These are phyloP conservation scores for Russula abietina DNA, from an alignment of 768 basidiomycete species.

Conservation along the genomic window DNA sequence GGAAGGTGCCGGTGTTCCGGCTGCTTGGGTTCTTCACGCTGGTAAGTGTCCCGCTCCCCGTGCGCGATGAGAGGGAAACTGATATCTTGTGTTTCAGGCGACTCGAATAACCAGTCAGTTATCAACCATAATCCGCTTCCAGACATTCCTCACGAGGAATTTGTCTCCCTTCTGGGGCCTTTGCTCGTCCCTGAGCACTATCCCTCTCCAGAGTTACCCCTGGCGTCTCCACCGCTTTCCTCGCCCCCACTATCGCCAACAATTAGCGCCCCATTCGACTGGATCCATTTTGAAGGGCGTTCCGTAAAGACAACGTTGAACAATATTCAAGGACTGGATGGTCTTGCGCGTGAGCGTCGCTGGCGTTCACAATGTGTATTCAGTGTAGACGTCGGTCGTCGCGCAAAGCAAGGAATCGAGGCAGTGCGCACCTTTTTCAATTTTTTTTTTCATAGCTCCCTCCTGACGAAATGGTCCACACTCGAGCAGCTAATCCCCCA, in stretches of 20 bases:
- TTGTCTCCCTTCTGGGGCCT: conserved; percentile 74
- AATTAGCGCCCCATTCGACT: conserved; percentile 65
- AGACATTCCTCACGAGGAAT: conserved; percentile 82
- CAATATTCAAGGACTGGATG: conserved; percentile 75
- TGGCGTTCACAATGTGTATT: conserved; percentile 81
- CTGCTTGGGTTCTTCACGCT: conserved; percentile 75
- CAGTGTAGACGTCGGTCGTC: conserved; percentile 71
- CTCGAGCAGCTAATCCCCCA: conserved; percentile 64
- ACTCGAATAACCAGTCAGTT: conserved; percentile 58
- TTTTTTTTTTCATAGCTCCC: not conserved
- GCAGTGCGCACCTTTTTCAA: conserved; percentile 43
- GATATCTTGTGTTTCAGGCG: conserved; percentile 33
- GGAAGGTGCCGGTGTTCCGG: conserved; percentile 66
- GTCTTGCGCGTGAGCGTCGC: conserved; percentile 73
- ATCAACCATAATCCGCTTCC: conserved; percentile 86
- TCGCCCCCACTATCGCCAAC: conserved; percentile 24
- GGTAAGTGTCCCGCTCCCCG: conserved; percentile 36
- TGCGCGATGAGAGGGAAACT: not conserved
- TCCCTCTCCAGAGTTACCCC: conserved; percentile 32
- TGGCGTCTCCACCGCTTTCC: conserved; percentile 22
- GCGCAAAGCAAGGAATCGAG: conserved; percentile 71
- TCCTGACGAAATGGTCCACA: not conserved
- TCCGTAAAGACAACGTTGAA: conserved; percentile 72
- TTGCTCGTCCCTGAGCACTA: conserved; percentile 79
- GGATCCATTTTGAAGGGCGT: conserved; percentile 82